Evolutionary conservation across 192 early-diverging fungal species (phyloP).

Genomic region (Chytriomyces sp.): DNA sequence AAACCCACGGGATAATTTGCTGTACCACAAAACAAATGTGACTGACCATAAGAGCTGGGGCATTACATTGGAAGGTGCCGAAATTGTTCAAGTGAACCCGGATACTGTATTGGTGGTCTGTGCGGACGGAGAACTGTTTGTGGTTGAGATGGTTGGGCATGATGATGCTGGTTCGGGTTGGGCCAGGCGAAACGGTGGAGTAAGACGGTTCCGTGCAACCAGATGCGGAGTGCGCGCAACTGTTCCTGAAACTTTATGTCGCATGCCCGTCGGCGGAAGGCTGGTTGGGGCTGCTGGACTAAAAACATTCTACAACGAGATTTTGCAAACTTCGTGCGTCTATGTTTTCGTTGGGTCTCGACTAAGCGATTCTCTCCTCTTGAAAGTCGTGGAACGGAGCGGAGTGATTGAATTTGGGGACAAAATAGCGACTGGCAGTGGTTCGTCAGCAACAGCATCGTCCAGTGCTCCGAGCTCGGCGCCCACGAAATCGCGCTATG

Average conservation of each 20-base stretch:
- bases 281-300: conserved; percentile 12
- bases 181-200: conserved; percentile 68
- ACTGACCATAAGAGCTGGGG: conserved; percentile 63
- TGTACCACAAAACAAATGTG: conserved; percentile 48
- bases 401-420: conserved; percentile 16
- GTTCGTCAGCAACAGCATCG: background rate
- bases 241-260: background rate
- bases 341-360: conserved; percentile 77
- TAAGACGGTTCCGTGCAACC: conserved; percentile 68
- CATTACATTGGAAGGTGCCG: conserved; percentile 73
- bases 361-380: conserved; percentile 70
- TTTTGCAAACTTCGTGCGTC: conserved; percentile 36
- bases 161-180: conserved; percentile 67
- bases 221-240: conserved; percentile 37
- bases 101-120: conserved; percentile 72
- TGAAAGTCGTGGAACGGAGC: conserved; percentile 60
- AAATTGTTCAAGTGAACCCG: conserved; percentile 68
- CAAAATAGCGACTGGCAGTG: background rate
- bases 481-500: background rate
- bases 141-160: conserved; percentile 69
- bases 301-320: conserved; percentile 20
- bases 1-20: conserved; percentile 45
- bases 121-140: conserved; percentile 65
- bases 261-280: conserved; percentile 19
- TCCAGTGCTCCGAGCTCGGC: background rate